Conservation (phyloP, 2,329 filamentous ascomycete genomes). For the Pleoardoris graminearum region DNA sequence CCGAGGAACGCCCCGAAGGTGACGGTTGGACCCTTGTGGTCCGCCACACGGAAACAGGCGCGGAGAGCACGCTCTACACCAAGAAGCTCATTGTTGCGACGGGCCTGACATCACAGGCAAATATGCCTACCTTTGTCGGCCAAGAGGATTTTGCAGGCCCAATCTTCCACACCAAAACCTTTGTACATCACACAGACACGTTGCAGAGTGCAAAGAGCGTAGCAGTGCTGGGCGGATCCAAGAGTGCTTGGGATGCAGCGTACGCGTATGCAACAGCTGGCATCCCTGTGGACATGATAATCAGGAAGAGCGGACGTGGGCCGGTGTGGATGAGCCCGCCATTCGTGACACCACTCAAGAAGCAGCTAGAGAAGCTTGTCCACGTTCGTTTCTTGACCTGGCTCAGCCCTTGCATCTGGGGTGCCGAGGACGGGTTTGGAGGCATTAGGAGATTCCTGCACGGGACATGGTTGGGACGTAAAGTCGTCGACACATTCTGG, state of each 20-base stretch:
- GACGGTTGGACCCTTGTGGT: slow-evolving; percentile 34
- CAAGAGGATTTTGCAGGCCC: slow-evolving; percentile 56
- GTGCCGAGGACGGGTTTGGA: slow-evolving; percentile 63
- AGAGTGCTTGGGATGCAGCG: slow-evolving; percentile 66
- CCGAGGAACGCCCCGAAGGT: slow-evolving; percentile 32
- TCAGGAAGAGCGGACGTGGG: slow-evolving; percentile 56
- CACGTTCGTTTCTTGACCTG: slow-evolving; percentile 69
- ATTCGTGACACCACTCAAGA: slow-evolving; percentile 67
- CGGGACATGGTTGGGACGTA: slow-evolving; percentile 58
- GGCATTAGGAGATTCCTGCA: slow-evolving; percentile 61
- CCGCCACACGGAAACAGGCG: neutral
- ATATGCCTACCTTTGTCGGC: slow-evolving; percentile 57
- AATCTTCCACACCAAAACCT: slow-evolving; percentile 62
- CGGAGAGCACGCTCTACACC: slow-evolving; percentile 23
- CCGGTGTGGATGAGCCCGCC: slow-evolving; percentile 63
- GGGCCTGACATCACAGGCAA: slow-evolving; percentile 63
- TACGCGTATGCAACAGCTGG: slow-evolving; percentile 58
- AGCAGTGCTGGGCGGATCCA: slow-evolving; percentile 64
- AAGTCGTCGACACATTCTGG: slow-evolving; percentile 61
- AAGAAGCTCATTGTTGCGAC: slow-evolving; percentile 64
- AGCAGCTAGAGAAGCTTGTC: slow-evolving; percentile 67
- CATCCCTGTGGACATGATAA: slow-evolving; percentile 61
- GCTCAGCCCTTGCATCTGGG: slow-evolving; percentile 76
- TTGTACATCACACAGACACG: slow-evolving; percentile 49
- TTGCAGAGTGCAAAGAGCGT: slow-evolving; percentile 41